Evolutionary conservation across 306 rosid genomes (phyloP).

Genomic region (Sechiopsis laciniata): DNA sequence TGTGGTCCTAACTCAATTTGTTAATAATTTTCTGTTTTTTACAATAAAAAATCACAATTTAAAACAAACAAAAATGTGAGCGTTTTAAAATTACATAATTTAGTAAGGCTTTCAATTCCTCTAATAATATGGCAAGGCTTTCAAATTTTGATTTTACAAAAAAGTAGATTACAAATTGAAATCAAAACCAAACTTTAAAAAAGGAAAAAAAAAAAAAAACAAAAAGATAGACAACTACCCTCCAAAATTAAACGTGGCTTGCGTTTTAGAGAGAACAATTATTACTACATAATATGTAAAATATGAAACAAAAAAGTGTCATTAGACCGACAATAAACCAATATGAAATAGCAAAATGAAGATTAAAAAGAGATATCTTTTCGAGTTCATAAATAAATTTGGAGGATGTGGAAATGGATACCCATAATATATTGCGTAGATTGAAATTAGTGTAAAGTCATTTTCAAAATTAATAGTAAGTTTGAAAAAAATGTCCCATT

Average conservation of each 20-base stretch:
- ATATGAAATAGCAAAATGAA: not conserved
- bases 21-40: not conserved
- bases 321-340: not conserved
- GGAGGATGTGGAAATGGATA: not conserved
- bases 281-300: too few species aligned
- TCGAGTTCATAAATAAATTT: not conserved
- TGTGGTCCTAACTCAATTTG: conserved; percentile 2
- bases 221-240: not conserved
- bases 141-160: not conserved
- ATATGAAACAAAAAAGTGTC: too few species aligned
- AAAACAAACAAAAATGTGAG: not conserved
- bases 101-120: too few species aligned
- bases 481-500: conserved; percentile 8
- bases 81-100: too few species aligned
- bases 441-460: conserved; percentile 15
- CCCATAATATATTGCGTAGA: not conserved
- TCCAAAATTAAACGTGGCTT: not conserved
- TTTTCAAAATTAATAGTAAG: conserved; percentile 17
- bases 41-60: not conserved
- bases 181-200: not conserved
- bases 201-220: too few species aligned
- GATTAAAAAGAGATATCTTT: not conserved
- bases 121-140: not conserved
- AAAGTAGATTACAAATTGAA: not conserved
- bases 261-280: too few species aligned